phyloP scores from a whole-genome alignment of 805 yeast genomes.

The Candida rishiriensis region DNA sequence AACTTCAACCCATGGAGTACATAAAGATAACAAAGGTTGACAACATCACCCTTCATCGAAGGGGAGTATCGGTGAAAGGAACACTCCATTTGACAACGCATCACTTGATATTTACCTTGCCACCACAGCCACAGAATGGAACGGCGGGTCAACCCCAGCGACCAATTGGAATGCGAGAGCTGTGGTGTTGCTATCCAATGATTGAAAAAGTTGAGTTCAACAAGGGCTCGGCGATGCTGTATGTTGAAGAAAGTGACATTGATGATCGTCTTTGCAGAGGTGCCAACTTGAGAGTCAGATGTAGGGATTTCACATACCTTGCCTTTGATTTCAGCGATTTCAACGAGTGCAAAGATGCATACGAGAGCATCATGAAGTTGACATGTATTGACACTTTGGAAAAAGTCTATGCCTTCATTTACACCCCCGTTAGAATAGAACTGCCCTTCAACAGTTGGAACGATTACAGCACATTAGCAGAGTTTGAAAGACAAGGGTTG shows the following conservation, averaged over 20 bases:
- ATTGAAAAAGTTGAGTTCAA: slow-evolving; percentile 58
- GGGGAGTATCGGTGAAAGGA: slow-evolving; percentile 54
- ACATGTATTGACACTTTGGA: slow-evolving; percentile 51
- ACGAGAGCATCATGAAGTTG: slow-evolving; percentile 62
- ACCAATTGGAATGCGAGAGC: slow-evolving; percentile 46
- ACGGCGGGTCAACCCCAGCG: neutral
- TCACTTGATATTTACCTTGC: slow-evolving; percentile 60
- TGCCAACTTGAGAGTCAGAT: slow-evolving; percentile 63
- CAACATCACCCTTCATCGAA: slow-evolving; percentile 45
- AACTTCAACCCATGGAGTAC: slow-evolving; percentile 42
- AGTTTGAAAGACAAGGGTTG: slow-evolving; percentile 67
- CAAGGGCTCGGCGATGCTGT: slow-evolving; percentile 44
- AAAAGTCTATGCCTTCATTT: slow-evolving; percentile 76
- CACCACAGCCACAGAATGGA: slow-evolving; percentile 12
- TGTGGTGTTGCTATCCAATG: slow-evolving; percentile 91
- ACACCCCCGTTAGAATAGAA: slow-evolving; percentile 73
- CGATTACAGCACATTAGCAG: slow-evolving; percentile 55
- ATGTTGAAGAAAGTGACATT: slow-evolving; percentile 12
- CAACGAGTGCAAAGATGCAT: slow-evolving; percentile 61
- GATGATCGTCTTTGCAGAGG: slow-evolving; percentile 23
- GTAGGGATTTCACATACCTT: slow-evolving; percentile 81
- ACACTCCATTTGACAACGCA: slow-evolving; percentile 69
- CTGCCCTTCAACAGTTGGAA: slow-evolving; percentile 65
- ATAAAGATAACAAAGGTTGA: slow-evolving; percentile 49
- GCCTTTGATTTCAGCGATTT: slow-evolving; percentile 69